Conservation (phyloP, 306 rosid genomes). For the Cajanus cajan region DNA sequence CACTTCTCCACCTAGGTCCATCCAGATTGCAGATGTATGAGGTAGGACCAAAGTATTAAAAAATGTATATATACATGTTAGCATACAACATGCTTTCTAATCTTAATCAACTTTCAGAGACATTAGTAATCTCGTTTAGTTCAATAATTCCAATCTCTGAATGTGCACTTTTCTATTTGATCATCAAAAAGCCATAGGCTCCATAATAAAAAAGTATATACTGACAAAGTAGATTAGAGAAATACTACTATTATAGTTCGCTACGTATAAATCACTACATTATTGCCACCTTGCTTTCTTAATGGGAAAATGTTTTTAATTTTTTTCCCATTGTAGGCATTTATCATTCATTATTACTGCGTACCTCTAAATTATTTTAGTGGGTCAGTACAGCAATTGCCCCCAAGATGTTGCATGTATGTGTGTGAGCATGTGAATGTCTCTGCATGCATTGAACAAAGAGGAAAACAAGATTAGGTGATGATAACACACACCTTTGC, state of each 20-base stretch:
- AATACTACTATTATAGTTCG: background rate
- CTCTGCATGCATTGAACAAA: slow-evolving; percentile 34
- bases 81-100: background rate
- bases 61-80: background rate
- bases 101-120: slow-evolving; percentile 15
- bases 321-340: slow-evolving; percentile 8
- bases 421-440: slow-evolving; percentile 35
- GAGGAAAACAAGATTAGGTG: slow-evolving; percentile 33
- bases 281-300: background rate
- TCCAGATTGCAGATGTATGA: background rate
- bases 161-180: too few species aligned
- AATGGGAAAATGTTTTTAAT: background rate
- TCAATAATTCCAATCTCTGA: too few species aligned
- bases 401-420: slow-evolving; percentile 28
- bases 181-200: background rate
- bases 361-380: slow-evolving; percentile 31
- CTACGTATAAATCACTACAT: background rate
- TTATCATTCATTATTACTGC: slow-evolving; percentile 8
- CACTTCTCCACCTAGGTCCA: background rate
- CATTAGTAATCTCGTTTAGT: background rate
- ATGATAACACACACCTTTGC: slow-evolving; percentile 71
- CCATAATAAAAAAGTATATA: background rate
- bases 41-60: slow-evolving; percentile 8
- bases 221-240: background rate
- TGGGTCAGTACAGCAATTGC: slow-evolving; percentile 29